Conservation (phyloP, 1,139 yeast species). For the Wickerhamomyces sp. region DNA sequence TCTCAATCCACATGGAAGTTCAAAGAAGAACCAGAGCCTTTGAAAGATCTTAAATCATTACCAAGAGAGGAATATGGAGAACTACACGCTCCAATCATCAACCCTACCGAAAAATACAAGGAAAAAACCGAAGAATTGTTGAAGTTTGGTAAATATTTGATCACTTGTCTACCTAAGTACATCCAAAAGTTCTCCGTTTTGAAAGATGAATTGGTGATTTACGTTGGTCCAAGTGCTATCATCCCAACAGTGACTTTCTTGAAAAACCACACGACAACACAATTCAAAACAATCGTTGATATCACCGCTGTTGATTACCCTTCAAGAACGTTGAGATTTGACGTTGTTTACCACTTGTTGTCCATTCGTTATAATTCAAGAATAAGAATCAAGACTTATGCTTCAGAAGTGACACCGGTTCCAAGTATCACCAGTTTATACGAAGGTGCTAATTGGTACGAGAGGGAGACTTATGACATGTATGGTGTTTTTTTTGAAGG, state of each 20-base stretch:
- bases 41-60: conserved; percentile 14
- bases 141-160: conserved; percentile 75
- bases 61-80: conserved; percentile 27
- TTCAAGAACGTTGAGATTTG: conserved; percentile 77
- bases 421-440: conserved; percentile 69
- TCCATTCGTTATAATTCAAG: conserved; percentile 83
- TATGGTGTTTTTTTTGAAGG: conserved; percentile 83
- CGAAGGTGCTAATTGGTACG: conserved; percentile 87
- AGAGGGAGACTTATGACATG: conserved; percentile 83
- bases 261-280: conserved; percentile 75
- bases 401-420: conserved; percentile 76
- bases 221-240: conserved; percentile 72
- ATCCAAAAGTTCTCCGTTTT: conserved; percentile 83
- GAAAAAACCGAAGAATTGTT: conserved; percentile 72
- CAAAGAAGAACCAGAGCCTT: conserved; percentile 7
- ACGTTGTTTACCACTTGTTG: conserved; percentile 77
- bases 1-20: not conserved
- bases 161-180: conserved; percentile 75
- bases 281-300: conserved; percentile 74
- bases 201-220: conserved; percentile 82
- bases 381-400: conserved; percentile 85
- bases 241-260: conserved; percentile 66
- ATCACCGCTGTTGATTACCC: conserved; percentile 89
- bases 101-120: conserved; percentile 74
- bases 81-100: conserved; percentile 55